phyloP scores from a whole-genome alignment of 441 rosid genomes.

The Gossypium trilobum region DNA sequence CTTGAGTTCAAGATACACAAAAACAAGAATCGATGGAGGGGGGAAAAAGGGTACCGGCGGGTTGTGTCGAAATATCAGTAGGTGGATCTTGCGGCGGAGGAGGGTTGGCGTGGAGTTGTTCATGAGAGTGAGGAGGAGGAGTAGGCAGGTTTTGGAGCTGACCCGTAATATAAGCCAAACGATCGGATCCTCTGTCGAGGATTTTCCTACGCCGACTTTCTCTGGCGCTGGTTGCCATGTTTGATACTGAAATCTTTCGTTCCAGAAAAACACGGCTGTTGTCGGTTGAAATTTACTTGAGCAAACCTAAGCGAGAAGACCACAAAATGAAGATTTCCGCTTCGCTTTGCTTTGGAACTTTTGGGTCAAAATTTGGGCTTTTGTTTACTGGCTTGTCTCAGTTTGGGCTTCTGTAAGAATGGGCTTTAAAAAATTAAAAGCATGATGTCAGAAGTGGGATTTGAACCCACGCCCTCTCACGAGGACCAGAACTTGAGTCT shows the following conservation, averaged over 20 bases:
- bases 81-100: slow-evolving; percentile 24
- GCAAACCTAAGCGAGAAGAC: not conserved
- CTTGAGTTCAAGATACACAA: not conserved
- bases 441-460: slow-evolving; percentile 32
- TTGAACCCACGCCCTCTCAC: slow-evolving; percentile 70
- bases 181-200: slow-evolving; percentile 72
- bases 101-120: slow-evolving; percentile 17
- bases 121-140: slow-evolving; percentile 24
- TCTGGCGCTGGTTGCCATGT: slow-evolving; percentile 54
- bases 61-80: slow-evolving; percentile 15
- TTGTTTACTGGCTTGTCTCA: too few species aligned
- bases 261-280: not conserved
- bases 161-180: slow-evolving; percentile 71
- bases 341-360: not conserved
- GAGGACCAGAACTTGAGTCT: slow-evolving; percentile 74
- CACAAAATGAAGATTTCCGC: not conserved
- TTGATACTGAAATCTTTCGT: not conserved
- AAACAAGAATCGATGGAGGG: not conserved
- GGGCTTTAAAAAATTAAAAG: not conserved
- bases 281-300: not conserved
- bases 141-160: slow-evolving; percentile 38
- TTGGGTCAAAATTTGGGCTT: too few species aligned
- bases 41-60: slow-evolving; percentile 24
- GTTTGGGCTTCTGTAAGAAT: not conserved
- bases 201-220: slow-evolving; percentile 76